Base-by-base conservation (phyloP, 78 protist genomes). In the Tieghemostelium lacteum region DNA sequence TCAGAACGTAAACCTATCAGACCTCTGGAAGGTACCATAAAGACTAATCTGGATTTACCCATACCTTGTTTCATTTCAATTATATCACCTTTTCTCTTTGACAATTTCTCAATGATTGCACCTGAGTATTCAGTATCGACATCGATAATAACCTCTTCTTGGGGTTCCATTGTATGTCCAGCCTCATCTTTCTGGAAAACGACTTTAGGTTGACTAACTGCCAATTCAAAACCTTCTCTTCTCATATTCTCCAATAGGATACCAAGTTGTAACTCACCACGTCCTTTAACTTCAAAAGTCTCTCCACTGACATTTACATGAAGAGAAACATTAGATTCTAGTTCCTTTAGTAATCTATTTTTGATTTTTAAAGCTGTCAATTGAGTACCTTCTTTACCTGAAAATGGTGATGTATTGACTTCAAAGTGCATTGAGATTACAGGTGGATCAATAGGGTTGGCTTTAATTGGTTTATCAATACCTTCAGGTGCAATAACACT, bases 201-300 rank as follows among this genome's bases (percentile, higher is more conserved):
- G 19, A 85, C 94, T 37, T 60, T 73, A 36, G 97, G 97, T 39
- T 93, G 94, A 2, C 77, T 75, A 14, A 95, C 87, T 1, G 93
- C 55, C 7, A 97, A 40, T 69, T 97, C 98, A 50, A 92, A 94
- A 67, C 97, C 98, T 61, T 96, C 98, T 20, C 98, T 87, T 28
- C 98, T 92, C 98, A 97, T 93, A 45, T 83, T 88, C 42, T 97
- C 98, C 45, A 97, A 75, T 10, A 97, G 87, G 45, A 97, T 89
- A 52, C 97, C 98, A 1, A 97, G 94, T 60, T 97, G 99, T 45
- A 97, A 85, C 71, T 92, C 96, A 29, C 99, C 99, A 14, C 99
- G 85, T 33, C 98, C 99, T 55, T 50, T 61, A 31, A 93, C 93
- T 75, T 92, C 95, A 52, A 83, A 69, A 22, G 74, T 26, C 57